Conservation (phyloP, 345 rosid genomes). For the Melaleuca quinquenervia region DNA sequence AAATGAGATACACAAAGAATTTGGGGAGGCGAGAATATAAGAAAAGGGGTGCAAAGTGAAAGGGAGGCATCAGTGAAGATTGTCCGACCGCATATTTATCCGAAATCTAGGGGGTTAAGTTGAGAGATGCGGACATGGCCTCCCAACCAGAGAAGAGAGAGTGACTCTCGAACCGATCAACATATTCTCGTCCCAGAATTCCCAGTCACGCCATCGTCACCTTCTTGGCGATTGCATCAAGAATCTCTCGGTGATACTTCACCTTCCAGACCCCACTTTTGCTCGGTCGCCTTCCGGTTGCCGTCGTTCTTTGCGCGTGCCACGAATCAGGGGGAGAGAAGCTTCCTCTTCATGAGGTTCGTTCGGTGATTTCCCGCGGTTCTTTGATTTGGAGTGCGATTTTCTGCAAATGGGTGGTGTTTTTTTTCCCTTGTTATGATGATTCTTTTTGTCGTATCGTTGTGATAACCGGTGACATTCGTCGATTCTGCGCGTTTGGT, state of each 20-base stretch:
- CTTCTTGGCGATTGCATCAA: background rate
- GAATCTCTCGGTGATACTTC: background rate
- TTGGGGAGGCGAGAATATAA: background rate
- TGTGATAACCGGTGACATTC: background rate
- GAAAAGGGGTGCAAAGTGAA: background rate
- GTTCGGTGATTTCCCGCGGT: background rate
- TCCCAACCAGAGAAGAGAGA: background rate
- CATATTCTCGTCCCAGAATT: background rate
- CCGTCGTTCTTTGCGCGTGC: background rate
- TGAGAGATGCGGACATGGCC: background rate
- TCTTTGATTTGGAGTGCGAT: background rate
- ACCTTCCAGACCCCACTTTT: background rate
- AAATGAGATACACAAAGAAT: background rate
- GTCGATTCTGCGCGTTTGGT: background rate
- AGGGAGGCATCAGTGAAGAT: background rate
- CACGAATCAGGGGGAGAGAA: background rate
- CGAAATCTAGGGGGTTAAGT: background rate
- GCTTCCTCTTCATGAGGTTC: background rate
- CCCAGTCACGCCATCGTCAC: background rate
- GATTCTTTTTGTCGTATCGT: background rate
- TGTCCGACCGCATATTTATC: background rate
- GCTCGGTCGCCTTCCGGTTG: background rate
- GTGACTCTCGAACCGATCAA: background rate
- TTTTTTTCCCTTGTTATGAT: background rate
- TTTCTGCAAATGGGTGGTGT: background rate